phyloP scores from a whole-genome alignment of 345 rosid species.

The Salix koriyanagi region DNA sequence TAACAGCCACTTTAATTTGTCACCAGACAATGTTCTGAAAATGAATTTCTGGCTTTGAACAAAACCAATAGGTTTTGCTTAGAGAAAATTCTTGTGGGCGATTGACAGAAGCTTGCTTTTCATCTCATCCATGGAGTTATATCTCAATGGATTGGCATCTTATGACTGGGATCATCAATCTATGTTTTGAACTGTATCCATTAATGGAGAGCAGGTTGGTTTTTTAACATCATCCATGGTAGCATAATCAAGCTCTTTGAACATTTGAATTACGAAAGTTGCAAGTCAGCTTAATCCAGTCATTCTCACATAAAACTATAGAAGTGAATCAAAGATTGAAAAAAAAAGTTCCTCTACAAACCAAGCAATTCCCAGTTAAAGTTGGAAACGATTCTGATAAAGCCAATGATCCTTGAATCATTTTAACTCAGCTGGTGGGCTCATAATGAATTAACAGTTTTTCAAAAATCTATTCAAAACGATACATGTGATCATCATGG shows the following conservation, averaged over 20 bases:
- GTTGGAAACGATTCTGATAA: neutral
- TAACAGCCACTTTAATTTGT: too few relatives aligned
- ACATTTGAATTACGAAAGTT: neutral
- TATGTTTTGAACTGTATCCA: too few relatives aligned
- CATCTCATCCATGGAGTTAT: too few relatives aligned
- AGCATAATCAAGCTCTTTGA: neutral
- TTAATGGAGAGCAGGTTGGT: neutral
- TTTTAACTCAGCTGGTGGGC: neutral
- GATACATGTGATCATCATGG: neutral
- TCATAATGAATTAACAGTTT: neutral
- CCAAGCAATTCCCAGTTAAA: too few relatives aligned
- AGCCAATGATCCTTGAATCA: neutral
- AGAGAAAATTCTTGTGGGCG: too few relatives aligned
- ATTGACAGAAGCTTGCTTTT: too few relatives aligned
- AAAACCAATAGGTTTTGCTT: too few relatives aligned
- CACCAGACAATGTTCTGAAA: too few relatives aligned
- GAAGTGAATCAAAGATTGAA: neutral
- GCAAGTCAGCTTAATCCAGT: neutral
- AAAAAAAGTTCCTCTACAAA: too few relatives aligned
- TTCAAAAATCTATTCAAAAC: neutral
- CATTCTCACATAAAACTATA: neutral
- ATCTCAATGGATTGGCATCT: too few relatives aligned
- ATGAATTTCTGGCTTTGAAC: too few relatives aligned
- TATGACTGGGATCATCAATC: too few relatives aligned
- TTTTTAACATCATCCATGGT: neutral